Evolutionary conservation across 345 rosid species (phyloP), one percentile per base, ranked within the genome.

Genomic region (Eucalyptus marginata): DNA sequence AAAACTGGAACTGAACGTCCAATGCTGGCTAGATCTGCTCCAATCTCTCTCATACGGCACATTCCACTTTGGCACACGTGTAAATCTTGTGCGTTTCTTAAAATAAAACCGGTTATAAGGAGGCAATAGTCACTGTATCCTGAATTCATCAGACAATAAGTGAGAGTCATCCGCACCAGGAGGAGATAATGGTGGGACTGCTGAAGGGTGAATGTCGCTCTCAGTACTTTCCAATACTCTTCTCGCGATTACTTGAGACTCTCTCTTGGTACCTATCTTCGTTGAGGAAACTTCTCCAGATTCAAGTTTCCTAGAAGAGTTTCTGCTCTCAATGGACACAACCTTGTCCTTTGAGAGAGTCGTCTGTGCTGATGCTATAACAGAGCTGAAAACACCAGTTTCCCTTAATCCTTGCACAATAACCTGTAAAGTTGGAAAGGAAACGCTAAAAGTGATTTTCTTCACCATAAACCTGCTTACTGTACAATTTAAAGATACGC

Each of bases 321-420:
- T 92, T 43, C 87, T 89, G 86, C 88, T 90, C 83, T 90, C 88
- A 49, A 91, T 91, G 7, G 93, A 91, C 76, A 87, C 87, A 71
- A 89, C 86, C n/a, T 80, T 84, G 86, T 91, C 92, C 87, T 86
- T 91, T 10, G 95, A 83, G 80, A 90, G 33, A 79, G 88, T 90
- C 80, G 51, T 88, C 88, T 88, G 90, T 22, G 95, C 93, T 50
- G 95, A 92, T 44, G 90, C 94, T 89, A 97, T 92, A 31, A 92
- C 94, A 22, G 94, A 92, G 90, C 89, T 91, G 87, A 94, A 96
- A 58, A 95, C 93, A 84, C 98, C 98, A 20, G 99, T 92, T 91
- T 97, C 98, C 90, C 93, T 91, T 50, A 96, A 94, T 88, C 92
- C 96, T 93, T 96, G 96, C 68, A 94, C 90, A 88, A 97, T 94